Evolutionary conservation across 306 rosid species (phyloP).

Genomic region (Hylodesmum podocarpum): DNA sequence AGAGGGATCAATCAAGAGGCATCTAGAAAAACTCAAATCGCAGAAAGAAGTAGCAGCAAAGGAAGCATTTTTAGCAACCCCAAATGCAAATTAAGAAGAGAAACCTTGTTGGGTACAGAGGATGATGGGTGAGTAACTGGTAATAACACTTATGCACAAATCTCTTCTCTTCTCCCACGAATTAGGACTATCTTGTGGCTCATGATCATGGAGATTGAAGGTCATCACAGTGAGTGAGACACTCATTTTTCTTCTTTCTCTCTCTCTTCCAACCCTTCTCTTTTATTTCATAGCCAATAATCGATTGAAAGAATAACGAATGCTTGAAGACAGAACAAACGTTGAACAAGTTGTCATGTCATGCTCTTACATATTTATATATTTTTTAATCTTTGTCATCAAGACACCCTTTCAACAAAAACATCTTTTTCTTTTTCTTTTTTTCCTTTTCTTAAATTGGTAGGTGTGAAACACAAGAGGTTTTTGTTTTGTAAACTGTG

Average conservation of each 20-base stretch:
- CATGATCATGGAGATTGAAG: constrained; percentile 95
- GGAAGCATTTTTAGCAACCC: constrained; percentile 38
- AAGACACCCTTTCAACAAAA: constrained; percentile 8
- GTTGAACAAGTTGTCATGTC: not conserved
- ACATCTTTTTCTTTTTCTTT: not conserved
- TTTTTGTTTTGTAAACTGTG: not conserved
- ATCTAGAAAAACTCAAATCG: constrained; percentile 27
- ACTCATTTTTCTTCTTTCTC: constrained; percentile 61
- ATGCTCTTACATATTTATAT: not conserved
- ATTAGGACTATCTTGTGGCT: constrained; percentile 78
- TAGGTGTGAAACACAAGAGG: not conserved
- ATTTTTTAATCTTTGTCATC: not conserved
- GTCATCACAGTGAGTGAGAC: constrained; percentile 89
- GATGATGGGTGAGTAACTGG: constrained; percentile 81
- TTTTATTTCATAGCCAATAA: constrained; percentile 34
- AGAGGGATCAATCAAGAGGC: constrained; percentile 34
- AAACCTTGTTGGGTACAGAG: constrained; percentile 96
- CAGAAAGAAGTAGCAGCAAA: constrained; percentile 34
- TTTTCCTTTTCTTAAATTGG: not conserved
- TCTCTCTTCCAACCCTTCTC: not conserved
- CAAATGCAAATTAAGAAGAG: constrained; percentile 22
- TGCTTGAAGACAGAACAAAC: constrained; percentile 22
- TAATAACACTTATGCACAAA: constrained; percentile 78
- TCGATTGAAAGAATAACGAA: constrained; percentile 14
- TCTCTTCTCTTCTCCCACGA: constrained; percentile 97